Conservation (phyloP, 1,284 basidiomycete genomes). For the Mycosarcoma mackinlayi region DNA sequence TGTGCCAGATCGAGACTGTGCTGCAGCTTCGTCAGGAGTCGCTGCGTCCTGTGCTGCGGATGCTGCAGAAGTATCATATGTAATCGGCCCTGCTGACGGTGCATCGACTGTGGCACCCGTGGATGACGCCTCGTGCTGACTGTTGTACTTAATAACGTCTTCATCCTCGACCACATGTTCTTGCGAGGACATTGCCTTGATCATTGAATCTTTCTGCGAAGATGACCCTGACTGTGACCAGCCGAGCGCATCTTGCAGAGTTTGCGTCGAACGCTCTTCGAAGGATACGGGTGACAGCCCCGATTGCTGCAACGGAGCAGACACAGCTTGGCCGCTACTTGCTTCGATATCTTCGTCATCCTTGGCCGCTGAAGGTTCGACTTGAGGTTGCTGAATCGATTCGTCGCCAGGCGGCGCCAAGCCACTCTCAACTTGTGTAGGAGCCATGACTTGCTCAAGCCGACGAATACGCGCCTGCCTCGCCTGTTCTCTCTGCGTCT, state of each 20-base stretch:
- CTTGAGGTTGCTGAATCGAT: no score
- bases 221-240: constrained; percentile 18
- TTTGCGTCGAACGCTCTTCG: background rate
- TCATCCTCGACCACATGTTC: no score
- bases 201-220: background rate
- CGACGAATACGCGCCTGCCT: constrained; percentile 25
- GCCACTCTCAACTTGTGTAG: background rate
- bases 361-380: no score
- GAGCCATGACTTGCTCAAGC: constrained; percentile 3
- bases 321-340: background rate
- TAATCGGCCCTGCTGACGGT: background rate
- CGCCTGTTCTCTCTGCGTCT: constrained; percentile 24
- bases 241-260: constrained; percentile 15
- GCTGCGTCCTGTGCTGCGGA: background rate
- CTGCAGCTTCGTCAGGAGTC: background rate
- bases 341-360: background rate
- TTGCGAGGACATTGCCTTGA: no score
- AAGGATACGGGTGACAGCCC: no score
- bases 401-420: no score
- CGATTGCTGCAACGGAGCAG: background rate
- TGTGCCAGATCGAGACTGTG: no score
- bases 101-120: background rate
- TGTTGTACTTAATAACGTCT: no score
- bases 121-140: no score
- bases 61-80: no score